Percentiles rank a stretch among this genome's conserved stretches.
Evolutionary conservation across 2,329 filamentous ascomycete genomes (phyloP).

Genomic region (Colletotrichum karsti): DNA sequence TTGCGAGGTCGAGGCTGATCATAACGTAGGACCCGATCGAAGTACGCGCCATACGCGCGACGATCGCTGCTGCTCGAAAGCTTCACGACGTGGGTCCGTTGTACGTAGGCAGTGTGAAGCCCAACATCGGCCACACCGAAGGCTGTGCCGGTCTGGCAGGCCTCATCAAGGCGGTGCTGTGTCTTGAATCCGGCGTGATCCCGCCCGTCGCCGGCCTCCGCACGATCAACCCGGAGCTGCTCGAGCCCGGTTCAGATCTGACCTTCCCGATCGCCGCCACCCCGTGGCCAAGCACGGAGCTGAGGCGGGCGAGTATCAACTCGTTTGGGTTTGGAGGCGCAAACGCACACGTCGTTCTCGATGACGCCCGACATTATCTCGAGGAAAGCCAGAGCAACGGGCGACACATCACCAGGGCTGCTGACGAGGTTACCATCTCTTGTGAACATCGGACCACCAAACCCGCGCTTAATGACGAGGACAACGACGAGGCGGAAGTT

Average conservation of each 20-base stretch:
- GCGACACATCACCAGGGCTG: not conserved
- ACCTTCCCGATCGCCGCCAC: not conserved
- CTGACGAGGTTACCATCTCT: not conserved
- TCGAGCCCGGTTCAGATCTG: not conserved
- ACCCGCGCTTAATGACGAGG: too few relatives aligned
- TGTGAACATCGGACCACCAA: not conserved
- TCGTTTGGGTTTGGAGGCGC: slow-evolving; percentile 18
- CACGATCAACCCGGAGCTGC: not conserved
- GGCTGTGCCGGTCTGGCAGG: slow-evolving; percentile 15
- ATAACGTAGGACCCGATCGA: slow-evolving; percentile 50
- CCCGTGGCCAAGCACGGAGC: not conserved
- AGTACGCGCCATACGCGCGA: slow-evolving; percentile 42
- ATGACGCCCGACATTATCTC: not conserved
- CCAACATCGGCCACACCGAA: slow-evolving; percentile 10
- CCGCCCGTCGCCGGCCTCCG: not conserved
- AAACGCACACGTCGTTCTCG: slow-evolving; percentile 12
- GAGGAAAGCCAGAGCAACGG: not conserved
- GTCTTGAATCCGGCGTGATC: not conserved
- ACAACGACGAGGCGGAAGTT: too few relatives aligned
- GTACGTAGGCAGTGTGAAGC: slow-evolving; percentile 1
- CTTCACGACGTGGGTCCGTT: slow-evolving; percentile 35
- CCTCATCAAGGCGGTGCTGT: not conserved
- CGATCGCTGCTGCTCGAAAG: slow-evolving; percentile 41
- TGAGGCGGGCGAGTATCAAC: slow-evolving; percentile 12
- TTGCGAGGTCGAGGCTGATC: too few relatives aligned